Evolutionary conservation across 2,329 filamentous ascomycete genomes (phyloP).

Genomic region (Neurospora sp.): DNA sequence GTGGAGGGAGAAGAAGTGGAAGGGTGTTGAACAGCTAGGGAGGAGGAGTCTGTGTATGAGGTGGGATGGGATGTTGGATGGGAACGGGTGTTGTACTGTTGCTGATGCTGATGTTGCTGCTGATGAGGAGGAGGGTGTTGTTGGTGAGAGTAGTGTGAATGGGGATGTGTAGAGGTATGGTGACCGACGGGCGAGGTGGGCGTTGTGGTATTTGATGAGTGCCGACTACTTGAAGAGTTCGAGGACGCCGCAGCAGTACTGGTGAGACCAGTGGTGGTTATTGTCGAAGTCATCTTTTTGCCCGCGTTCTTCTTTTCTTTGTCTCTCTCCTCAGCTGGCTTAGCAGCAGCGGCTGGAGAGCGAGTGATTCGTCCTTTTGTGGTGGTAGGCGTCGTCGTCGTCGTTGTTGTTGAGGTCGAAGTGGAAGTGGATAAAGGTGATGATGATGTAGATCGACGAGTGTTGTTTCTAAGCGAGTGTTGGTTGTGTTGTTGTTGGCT

Average conservation of each 20-base stretch:
- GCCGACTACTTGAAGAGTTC: background rate
- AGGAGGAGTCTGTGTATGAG: background rate
- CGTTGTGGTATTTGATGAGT: background rate
- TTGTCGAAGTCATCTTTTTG: background rate
- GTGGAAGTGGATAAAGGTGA: background rate
- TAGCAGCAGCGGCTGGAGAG: background rate
- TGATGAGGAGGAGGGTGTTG: background rate
- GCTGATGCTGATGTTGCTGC: background rate
- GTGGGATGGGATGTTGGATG: background rate
- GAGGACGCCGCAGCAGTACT: background rate
- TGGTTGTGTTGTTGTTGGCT: background rate
- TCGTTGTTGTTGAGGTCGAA: background rate
- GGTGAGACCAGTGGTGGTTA: background rate
- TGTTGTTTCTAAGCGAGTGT: background rate
- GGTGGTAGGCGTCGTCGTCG: background rate
- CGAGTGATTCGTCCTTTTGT: background rate
- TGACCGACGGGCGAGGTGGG: background rate
- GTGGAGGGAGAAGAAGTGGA: background rate
- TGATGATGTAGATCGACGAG: background rate
- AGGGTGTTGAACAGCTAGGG: background rate
- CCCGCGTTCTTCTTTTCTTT: background rate
- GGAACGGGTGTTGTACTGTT: background rate
- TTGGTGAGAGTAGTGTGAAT: background rate
- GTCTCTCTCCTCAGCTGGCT: background rate
- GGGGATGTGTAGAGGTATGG: no score